Evolutionary conservation across 1,284 basidiomycete species (phyloP).

Genomic region (Vanrija pseudolonga): DNA sequence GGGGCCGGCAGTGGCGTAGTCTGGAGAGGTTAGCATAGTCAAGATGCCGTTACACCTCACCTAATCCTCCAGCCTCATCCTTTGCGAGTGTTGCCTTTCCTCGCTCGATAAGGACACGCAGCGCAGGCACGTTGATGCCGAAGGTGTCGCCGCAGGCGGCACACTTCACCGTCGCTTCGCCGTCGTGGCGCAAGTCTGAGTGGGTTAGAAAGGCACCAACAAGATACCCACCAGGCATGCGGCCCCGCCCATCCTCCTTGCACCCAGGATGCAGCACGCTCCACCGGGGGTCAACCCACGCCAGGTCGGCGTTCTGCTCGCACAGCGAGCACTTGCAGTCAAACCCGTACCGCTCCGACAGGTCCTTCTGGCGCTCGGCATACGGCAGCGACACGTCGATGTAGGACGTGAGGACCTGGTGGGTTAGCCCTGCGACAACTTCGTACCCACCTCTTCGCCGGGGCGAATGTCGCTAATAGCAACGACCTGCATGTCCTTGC

Average conservation of each 20-base stretch:
- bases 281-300: slow-evolving; percentile 63
- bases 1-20: slow-evolving; percentile 55
- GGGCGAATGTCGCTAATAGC: slow-evolving; percentile 62
- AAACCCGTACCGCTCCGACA: slow-evolving; percentile 76
- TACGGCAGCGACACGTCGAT: slow-evolving; percentile 74
- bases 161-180: neutral
- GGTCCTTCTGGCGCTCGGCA: slow-evolving; percentile 56
- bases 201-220: slow-evolving; percentile 1
- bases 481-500: slow-evolving; percentile 61
- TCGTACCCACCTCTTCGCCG: slow-evolving; percentile 63
- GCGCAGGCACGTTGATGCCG: slow-evolving; percentile 50
- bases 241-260: slow-evolving; percentile 6
- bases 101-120: slow-evolving; percentile 60
- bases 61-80: slow-evolving; percentile 58
- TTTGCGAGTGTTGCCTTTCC: slow-evolving; percentile 68
- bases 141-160: slow-evolving; percentile 57
- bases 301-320: slow-evolving; percentile 5
- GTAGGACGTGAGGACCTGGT: slow-evolving; percentile 65
- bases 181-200: slow-evolving; percentile 7
- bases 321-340: slow-evolving; percentile 69
- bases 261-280: slow-evolving; percentile 45
- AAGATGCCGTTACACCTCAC: slow-evolving; percentile 15
- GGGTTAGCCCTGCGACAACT: slow-evolving; percentile 49
- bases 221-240: slow-evolving; percentile 30
- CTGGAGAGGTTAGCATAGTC: neutral